Evolutionary conservation across 2,329 filamentous ascomycete genomes (phyloP).

Genomic region (Simplicillium aogashimaense): DNA sequence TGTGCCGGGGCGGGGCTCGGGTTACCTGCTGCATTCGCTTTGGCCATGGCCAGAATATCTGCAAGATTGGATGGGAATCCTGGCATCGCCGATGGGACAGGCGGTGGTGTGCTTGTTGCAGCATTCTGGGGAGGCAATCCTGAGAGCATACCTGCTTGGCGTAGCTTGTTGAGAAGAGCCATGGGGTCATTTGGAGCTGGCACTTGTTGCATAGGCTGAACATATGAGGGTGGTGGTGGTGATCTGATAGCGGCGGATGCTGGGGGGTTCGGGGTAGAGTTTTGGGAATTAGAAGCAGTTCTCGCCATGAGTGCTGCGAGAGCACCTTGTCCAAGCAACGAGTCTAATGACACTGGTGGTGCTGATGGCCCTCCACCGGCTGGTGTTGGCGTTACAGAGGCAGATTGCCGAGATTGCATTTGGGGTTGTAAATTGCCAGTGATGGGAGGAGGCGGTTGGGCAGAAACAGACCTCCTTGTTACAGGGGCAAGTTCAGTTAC

Average conservation of each 20-base stretch:
- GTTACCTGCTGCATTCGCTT: slow-evolving; percentile 10
- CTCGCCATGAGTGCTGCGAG: slow-evolving; percentile 49
- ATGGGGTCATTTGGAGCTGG: slow-evolving; percentile 36
- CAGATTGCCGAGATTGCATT: slow-evolving; percentile 20
- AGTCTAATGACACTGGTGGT: slow-evolving; percentile 41
- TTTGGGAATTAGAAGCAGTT: slow-evolving; percentile 37
- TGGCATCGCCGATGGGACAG: slow-evolving; percentile 17
- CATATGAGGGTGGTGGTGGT: slow-evolving; percentile 24
- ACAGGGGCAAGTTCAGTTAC: slow-evolving; percentile 63
- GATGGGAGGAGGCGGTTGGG: slow-evolving; percentile 18
- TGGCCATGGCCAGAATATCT: slow-evolving; percentile 19
- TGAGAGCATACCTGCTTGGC: slow-evolving; percentile 57
- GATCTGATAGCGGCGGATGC: slow-evolving; percentile 32
- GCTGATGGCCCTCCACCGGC: slow-evolving; percentile 20
- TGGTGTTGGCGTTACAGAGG: slow-evolving; percentile 19
- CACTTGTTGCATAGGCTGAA: slow-evolving; percentile 21
- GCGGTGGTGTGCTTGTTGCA: slow-evolving; percentile 21
- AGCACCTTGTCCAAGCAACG: slow-evolving; percentile 48
- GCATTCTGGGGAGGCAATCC: slow-evolving; percentile 29
- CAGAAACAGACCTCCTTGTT: slow-evolving; percentile 38
- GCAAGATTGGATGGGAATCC: slow-evolving; percentile 24
- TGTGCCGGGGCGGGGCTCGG: slow-evolving; percentile 9
- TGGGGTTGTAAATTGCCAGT: slow-evolving; percentile 18
- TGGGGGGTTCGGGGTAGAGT: slow-evolving; percentile 31
- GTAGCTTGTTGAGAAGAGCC: slow-evolving; percentile 56